phyloP scores from a whole-genome alignment of 2,329 filamentous ascomycete species.

The Phialemonium atrogriseum region DNA sequence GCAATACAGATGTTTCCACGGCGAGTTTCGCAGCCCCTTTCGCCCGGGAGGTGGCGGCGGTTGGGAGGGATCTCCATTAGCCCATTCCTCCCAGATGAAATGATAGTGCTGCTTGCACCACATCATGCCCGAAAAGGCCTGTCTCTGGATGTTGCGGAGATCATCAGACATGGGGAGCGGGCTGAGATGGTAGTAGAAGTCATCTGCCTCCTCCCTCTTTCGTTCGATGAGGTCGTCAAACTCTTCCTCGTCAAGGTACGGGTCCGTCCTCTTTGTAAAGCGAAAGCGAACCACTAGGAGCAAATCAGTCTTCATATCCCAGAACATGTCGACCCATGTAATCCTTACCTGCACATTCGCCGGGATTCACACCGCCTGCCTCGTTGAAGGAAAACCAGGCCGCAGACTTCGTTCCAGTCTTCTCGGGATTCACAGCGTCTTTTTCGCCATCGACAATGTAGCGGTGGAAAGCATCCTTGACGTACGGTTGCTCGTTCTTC shows the following conservation, averaged over 20 bases:
- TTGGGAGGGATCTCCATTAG: constrained; percentile 83
- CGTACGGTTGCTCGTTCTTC: constrained; percentile 72
- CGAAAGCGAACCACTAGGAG: constrained; percentile 75
- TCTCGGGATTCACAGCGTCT: constrained; percentile 70
- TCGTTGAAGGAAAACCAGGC: constrained; percentile 93
- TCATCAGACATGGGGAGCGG: constrained; percentile 91
- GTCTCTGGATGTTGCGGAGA: constrained; percentile 86
- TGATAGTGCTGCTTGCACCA: constrained; percentile 98
- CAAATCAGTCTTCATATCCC: constrained; percentile 1
- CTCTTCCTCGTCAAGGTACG: constrained; percentile 82
- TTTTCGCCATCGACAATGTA: constrained; percentile 78
- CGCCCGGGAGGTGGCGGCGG: constrained; percentile 75
- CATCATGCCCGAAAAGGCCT: constrained; percentile 94
- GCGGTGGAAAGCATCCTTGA: constrained; percentile 92
- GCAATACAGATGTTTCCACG: constrained; percentile 92
- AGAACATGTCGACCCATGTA: constrained; percentile 33
- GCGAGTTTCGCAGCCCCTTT: constrained; percentile 73
- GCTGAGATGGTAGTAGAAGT: constrained; percentile 91
- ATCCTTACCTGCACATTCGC: constrained; percentile 77
- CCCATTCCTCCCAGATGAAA: constrained; percentile 97
- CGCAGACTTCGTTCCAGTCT: constrained; percentile 77
- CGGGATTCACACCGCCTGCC: constrained; percentile 75
- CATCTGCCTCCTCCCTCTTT: constrained; percentile 82
- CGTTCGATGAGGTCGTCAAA: constrained; percentile 88
- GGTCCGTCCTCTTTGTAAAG: constrained; percentile 65